Conservation (phyloP, 1,139 yeast genomes). For the Eremothecium cymbalariae region DNA sequence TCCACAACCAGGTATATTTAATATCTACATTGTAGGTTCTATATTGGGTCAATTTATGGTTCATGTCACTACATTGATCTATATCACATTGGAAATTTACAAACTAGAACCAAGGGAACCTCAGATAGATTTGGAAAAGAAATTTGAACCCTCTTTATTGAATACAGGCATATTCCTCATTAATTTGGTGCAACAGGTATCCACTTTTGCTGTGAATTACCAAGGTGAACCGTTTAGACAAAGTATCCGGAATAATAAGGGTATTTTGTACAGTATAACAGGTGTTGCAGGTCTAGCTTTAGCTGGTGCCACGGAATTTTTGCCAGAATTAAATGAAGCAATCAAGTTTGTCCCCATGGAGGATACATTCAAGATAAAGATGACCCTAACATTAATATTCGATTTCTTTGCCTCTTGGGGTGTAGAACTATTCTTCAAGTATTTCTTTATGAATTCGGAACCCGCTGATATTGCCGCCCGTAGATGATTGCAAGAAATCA, state of each 20-base stretch:
- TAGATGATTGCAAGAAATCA: background rate
- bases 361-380: conserved; percentile 61
- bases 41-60: conserved; percentile 93
- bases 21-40: conserved; percentile 92
- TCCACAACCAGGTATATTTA: conserved; percentile 97
- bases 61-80: conserved; percentile 75
- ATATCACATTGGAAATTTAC: conserved; percentile 76
- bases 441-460: conserved; percentile 79
- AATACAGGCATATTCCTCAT: conserved; percentile 94
- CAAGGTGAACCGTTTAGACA: conserved; percentile 97
- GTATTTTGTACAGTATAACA: conserved; percentile 91
- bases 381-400: conserved; percentile 61
- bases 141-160: conserved; percentile 77
- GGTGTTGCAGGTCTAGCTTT: conserved; percentile 87
- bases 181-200: conserved; percentile 92
- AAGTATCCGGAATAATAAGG: conserved; percentile 80
- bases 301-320: conserved; percentile 87
- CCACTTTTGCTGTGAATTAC: conserved; percentile 95
- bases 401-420: conserved; percentile 74
- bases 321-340: conserved; percentile 89
- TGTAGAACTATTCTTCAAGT: conserved; percentile 74
- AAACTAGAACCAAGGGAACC: conserved; percentile 87
- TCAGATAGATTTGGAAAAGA: conserved; percentile 79
- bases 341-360: conserved; percentile 89
- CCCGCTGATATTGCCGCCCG: conserved; percentile 79